Conservation (phyloP, 768 basidiomycete species). For the Amyloporia xantha region DNA sequence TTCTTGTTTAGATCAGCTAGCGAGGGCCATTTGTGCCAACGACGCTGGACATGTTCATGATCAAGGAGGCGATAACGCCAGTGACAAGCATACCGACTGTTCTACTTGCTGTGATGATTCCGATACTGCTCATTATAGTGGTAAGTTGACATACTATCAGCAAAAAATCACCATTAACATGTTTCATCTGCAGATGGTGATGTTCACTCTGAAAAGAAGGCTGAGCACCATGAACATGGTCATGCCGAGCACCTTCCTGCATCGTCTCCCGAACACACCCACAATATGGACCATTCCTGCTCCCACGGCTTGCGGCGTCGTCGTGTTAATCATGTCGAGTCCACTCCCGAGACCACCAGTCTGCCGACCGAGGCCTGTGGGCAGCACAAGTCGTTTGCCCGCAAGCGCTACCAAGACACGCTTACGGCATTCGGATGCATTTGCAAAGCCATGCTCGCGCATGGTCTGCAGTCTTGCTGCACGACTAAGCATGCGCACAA, state of each 20-base stretch:
- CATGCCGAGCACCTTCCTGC: neutral
- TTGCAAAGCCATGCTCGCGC: conserved; percentile 22
- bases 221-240: conserved; percentile 7
- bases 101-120: neutral
- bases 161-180: no score
- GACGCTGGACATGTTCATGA: conserved; percentile 21
- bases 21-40: conserved; percentile 21
- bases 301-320: conserved; percentile 16
- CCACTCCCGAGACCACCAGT: neutral
- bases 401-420: conserved; percentile 21
- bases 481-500: conserved; percentile 3
- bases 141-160: no score
- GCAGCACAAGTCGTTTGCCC: conserved; percentile 20
- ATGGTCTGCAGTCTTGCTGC: conserved; percentile 23
- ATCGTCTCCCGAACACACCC: neutral
- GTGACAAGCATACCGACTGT: neutral
- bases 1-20: conserved; percentile 20
- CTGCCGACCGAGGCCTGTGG: conserved; percentile 20
- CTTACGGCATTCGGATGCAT: conserved; percentile 24
- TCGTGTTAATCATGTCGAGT: neutral
- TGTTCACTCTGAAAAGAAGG: neutral
- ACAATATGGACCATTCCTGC: neutral
- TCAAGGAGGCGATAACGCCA: neutral
- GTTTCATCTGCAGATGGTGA: no score
- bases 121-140: neutral